phyloP scores from a whole-genome alignment of 225 moss, liverwort and hornwort genomes.

The Bryoerythrophyllum caledonicum region DNA sequence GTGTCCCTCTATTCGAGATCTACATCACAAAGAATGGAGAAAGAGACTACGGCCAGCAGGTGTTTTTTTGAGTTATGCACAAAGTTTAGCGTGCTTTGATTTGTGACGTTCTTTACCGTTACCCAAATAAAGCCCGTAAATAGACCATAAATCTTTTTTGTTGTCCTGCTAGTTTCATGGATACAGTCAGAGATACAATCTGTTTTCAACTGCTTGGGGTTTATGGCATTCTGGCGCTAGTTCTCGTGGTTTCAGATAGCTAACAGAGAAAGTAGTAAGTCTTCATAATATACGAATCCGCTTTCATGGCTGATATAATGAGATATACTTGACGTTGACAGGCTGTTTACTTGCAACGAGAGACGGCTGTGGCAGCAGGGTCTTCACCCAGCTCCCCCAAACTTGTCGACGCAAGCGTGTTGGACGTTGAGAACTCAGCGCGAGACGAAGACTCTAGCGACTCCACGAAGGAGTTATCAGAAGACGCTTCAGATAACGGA shows the following conservation, averaged over 20 bases:
- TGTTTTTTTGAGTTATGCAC: slow-evolving; percentile 20
- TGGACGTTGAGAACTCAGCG: slow-evolving; percentile 55
- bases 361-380: slow-evolving; percentile 70
- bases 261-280: neutral
- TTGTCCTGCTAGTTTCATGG: no score
- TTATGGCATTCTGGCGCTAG: neutral
- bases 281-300: neutral
- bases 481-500: slow-evolving; percentile 52
- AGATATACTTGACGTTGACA: slow-evolving; percentile 27
- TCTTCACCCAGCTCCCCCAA: slow-evolving; percentile 60
- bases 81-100: no score
- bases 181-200: neutral
- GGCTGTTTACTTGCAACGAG: slow-evolving; percentile 97
- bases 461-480: slow-evolving; percentile 50
- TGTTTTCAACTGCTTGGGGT: neutral
- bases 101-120: no score
- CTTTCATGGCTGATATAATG: neutral
- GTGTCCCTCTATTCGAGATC: slow-evolving; percentile 92
- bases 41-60: slow-evolving; percentile 71
- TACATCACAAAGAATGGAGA: slow-evolving; percentile 76
- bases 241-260: neutral
- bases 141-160: no score
- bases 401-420: slow-evolving; percentile 54
- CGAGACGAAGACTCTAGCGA: slow-evolving; percentile 52
- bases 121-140: no score